Percentiles rank a stretch among this genome's conserved stretches.
Evolutionary conservation across 192 early-diverging fungal species (phyloP).

Genomic region (Backusella parvicylindrica): DNA sequence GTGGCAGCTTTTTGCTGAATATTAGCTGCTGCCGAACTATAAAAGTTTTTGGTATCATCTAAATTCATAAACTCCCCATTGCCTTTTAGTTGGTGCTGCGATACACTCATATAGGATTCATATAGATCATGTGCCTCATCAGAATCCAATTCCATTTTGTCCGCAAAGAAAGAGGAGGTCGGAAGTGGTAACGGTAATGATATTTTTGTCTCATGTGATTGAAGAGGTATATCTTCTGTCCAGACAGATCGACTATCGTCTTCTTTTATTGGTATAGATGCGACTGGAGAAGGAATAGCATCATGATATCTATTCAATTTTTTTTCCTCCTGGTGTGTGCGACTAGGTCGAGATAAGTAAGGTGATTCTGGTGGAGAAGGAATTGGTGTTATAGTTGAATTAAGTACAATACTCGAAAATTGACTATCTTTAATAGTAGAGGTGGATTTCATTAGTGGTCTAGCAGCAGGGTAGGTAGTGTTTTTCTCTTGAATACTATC

Average conservation of each 20-base stretch:
- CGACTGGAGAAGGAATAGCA: not conserved
- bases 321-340: not conserved
- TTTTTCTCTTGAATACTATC: not conserved
- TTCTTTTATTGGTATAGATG: not conserved
- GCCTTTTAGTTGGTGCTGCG: not conserved
- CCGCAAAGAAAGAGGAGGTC: constrained; percentile 15
- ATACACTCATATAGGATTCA: constrained; percentile 4
- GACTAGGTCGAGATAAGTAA: not conserved
- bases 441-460: constrained; percentile 4
- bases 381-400: not conserved
- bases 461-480: not conserved
- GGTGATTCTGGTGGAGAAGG: not conserved
- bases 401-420: not conserved
- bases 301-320: not conserved
- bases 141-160: constrained; percentile 23
- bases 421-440: not conserved
- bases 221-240: constrained; percentile 1
- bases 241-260: not conserved
- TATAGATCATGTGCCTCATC: constrained; percentile 16
- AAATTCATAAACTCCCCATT: constrained; percentile 10
- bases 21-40: not conserved
- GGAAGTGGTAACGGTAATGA: not conserved
- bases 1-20: constrained; percentile 21
- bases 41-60: not conserved
- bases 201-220: not conserved